Percentiles rank a stretch among this genome's conserved stretches.
Conservation (phyloP, 306 rosid genomes). For the Glycine latifolia region DNA sequence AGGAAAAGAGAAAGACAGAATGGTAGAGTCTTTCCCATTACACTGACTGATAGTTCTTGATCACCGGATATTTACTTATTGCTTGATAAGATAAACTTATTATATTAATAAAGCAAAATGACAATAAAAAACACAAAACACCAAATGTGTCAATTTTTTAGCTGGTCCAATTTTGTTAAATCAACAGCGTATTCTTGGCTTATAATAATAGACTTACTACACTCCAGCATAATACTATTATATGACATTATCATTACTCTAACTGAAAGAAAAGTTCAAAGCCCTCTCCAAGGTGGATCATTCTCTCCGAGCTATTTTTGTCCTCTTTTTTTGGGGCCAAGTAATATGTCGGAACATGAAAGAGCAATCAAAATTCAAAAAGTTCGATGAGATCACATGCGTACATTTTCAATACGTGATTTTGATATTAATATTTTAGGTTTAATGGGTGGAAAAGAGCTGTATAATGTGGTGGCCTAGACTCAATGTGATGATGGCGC, state of each 20-base stretch:
- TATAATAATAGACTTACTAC: no score
- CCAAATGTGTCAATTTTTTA: no score
- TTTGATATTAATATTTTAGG: conserved; percentile 11
- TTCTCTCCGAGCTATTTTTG: conserved; percentile 10
- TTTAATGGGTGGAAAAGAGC: conserved; percentile 31
- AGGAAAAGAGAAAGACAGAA: no score
- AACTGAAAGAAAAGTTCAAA: not conserved
- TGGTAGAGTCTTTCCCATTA: no score
- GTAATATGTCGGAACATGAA: conserved; percentile 36
- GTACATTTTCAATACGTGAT: conserved; percentile 20
- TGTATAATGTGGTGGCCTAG: conserved; percentile 27
- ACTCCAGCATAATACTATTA: no score
- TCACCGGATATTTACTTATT: no score
- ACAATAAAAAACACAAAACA: no score
- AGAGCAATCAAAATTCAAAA: conserved; percentile 43
- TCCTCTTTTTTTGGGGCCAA: conserved; percentile 18
- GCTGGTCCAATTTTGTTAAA: no score
- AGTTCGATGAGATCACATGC: conserved; percentile 49
- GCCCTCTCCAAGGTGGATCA: not conserved
- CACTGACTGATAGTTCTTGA: no score
- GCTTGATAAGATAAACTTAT: no score
- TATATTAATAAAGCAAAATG: no score
- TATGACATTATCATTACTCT: not conserved
- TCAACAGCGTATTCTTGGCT: no score
- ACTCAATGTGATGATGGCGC: not conserved